Evolutionary conservation across 129 eudicot genomes (phyloP).

Genomic region (Daucus carota): DNA sequence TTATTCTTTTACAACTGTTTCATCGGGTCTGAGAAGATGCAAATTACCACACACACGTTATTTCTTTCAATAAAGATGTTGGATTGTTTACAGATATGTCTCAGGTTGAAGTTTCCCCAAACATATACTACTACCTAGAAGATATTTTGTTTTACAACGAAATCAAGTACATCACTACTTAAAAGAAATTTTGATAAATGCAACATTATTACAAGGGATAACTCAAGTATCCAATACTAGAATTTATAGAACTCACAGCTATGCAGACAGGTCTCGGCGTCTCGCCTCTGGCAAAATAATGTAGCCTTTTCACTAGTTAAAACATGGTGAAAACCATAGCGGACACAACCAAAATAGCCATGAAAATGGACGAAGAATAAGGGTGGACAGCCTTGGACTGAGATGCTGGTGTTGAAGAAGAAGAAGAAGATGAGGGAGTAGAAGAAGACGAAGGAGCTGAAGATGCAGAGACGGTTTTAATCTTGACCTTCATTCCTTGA

Average conservation of each 20-base stretch:
- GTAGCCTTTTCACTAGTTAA: not conserved
- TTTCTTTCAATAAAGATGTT: conserved; percentile 13
- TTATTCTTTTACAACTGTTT: conserved; percentile 25
- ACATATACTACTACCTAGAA: not conserved
- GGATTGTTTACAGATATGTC: conserved; percentile 8
- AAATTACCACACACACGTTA: conserved; percentile 1
- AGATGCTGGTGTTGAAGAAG: conserved; percentile 15
- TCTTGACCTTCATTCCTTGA: conserved; percentile 78
- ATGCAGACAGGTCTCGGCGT: not conserved
- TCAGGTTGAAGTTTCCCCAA: not conserved
- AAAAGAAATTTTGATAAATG: not conserved
- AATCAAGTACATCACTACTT: not conserved
- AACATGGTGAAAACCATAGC: conserved; percentile 14
- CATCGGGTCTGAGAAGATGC: conserved; percentile 14
- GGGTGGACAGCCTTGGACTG: conserved; percentile 11
- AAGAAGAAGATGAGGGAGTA: conserved; percentile 23
- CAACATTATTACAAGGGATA: not conserved
- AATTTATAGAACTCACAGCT: not conserved
- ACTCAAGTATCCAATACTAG: not conserved
- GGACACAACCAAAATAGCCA: conserved; percentile 15
- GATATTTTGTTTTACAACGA: not conserved
- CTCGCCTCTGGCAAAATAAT: not conserved
- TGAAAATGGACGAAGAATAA: conserved; percentile 11
- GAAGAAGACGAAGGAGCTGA: conserved; percentile 30
- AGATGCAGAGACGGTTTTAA: conserved; percentile 43